These are phyloP conservation scores for Russula vinacea DNA, from an alignment of 768 basidiomycete species.

Conservation along the genomic window DNA sequence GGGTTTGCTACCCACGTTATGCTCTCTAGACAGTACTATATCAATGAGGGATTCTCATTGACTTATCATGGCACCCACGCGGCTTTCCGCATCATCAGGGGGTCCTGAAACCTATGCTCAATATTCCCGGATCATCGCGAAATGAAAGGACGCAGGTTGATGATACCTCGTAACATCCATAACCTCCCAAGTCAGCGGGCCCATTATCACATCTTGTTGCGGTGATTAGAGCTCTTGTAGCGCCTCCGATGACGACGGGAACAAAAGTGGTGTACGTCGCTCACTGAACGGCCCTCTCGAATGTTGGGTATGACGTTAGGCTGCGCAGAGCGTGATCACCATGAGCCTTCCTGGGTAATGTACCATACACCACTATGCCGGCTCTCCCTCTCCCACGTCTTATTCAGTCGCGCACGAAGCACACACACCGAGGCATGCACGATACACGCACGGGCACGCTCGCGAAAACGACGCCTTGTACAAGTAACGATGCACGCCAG, in stretches of 20 bases:
- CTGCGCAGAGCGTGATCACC: slow-evolving; percentile 6
- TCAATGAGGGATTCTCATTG: neutral
- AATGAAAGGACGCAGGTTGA: neutral
- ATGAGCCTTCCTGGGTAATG: neutral
- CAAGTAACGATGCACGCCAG: neutral
- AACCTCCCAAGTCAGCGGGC: slow-evolving; percentile 10
- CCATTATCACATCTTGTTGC: neutral
- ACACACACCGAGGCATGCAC: slow-evolving; percentile 2
- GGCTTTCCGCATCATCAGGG: slow-evolving; percentile 1
- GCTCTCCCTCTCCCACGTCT: slow-evolving; percentile 1
- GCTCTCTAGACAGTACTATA: neutral
- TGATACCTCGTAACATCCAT: neutral
- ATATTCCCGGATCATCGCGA: neutral
- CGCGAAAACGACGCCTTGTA: neutral
- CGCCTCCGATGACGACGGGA: slow-evolving; percentile 13
- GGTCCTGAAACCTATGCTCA: neutral
- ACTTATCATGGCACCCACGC: neutral
- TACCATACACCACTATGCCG: neutral
- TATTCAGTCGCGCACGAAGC: neutral
- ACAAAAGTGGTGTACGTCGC: neutral
- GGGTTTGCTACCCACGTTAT: neutral
- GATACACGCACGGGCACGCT: slow-evolving; percentile 11
- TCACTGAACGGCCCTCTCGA: neutral
- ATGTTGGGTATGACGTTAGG: neutral
- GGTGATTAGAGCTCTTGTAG: neutral